These are phyloP conservation scores for Metschnikowia picachoensis DNA, from an alignment of 805 yeast species.

Conservation along the genomic window DNA sequence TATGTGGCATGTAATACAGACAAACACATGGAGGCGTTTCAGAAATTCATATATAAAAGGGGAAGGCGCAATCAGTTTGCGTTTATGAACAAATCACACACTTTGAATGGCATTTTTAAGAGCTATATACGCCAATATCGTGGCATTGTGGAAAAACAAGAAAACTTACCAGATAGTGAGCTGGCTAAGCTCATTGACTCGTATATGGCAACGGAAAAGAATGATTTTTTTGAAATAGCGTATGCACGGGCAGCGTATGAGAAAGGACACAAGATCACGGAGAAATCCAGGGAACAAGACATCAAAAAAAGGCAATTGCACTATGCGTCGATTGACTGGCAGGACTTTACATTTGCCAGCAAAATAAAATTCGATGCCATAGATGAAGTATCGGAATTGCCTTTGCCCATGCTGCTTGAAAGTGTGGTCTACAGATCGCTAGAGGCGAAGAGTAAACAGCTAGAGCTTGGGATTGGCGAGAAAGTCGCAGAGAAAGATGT, in stretches of 20 bases:
- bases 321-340: constrained; percentile 84
- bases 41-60: constrained; percentile 33
- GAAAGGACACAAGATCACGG: constrained; percentile 36
- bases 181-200: constrained; percentile 7
- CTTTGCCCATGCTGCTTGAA: constrained; percentile 51
- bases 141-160: constrained; percentile 18
- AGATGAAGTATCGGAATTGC: constrained; percentile 55
- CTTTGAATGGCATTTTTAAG: constrained; percentile 51
- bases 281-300: constrained; percentile 32
- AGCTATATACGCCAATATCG: constrained; percentile 55
- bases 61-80: constrained; percentile 56
- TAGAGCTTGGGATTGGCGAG: constrained; percentile 10
- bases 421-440: constrained; percentile 62
- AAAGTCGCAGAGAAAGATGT: constrained; percentile 2
- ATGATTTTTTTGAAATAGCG: constrained; percentile 43
- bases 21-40: constrained; percentile 30
- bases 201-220: constrained; percentile 20
- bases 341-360: constrained; percentile 69
- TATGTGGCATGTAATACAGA: constrained; percentile 61
- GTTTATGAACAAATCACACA: constrained; percentile 58
- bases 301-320: constrained; percentile 30
- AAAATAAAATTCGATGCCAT: constrained; percentile 61
- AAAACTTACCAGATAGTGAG: constrained; percentile 6
- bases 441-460: constrained; percentile 43
- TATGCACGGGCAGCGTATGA: constrained; percentile 55